Evolutionary conservation across 2,329 filamentous ascomycete genomes (phyloP).

Genomic region (Cercospora berteroae): DNA sequence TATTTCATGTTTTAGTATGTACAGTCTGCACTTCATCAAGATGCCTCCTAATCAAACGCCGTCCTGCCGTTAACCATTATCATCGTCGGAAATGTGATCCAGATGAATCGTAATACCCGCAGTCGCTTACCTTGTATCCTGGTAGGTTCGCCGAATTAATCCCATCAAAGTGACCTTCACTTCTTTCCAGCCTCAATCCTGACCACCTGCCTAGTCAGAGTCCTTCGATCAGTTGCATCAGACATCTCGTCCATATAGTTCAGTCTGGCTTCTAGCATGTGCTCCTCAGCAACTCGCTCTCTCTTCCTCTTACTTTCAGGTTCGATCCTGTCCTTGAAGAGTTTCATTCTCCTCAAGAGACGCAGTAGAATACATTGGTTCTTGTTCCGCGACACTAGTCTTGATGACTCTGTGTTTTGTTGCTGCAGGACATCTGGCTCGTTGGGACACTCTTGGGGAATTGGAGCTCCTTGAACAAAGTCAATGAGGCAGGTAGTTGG

Average conservation of each 20-base stretch:
- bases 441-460: neutral
- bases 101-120: neutral
- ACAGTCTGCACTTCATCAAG: neutral
- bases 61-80: neutral
- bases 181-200: neutral
- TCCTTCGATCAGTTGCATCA: neutral
- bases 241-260: neutral
- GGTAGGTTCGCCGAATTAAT: neutral
- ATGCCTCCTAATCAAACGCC: neutral
- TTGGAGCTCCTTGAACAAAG: neutral
- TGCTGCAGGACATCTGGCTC: neutral
- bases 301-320: neutral
- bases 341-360: neutral
- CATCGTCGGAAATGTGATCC: neutral
- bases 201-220: neutral
- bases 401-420: neutral
- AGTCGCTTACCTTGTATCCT: neutral
- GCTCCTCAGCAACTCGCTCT: neutral
- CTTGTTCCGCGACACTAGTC: neutral
- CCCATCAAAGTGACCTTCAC: neutral
- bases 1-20: neutral
- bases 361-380: neutral
- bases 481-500: neutral
- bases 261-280: neutral
- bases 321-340: neutral